Conservation (phyloP, 2,329 filamentous ascomycete species). For the Graphilbum fragrans region DNA sequence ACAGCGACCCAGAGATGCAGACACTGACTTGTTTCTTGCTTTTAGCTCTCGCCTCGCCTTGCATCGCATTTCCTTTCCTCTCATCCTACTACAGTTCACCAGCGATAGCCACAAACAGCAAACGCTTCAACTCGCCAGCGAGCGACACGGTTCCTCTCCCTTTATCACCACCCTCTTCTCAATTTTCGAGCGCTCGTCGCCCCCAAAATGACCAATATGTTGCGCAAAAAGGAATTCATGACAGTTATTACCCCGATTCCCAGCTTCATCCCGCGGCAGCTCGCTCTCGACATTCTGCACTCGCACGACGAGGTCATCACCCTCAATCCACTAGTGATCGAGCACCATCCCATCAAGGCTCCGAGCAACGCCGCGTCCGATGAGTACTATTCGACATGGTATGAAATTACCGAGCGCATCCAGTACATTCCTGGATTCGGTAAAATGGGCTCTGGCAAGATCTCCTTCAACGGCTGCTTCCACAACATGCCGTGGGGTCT, state of each 20-base stretch:
- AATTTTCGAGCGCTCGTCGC: too few species aligned
- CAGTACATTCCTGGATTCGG: conserved; percentile 56
- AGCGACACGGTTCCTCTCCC: too few species aligned
- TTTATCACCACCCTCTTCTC: background rate
- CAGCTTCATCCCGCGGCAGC: conserved; percentile 55
- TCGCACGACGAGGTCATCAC: conserved; percentile 60
- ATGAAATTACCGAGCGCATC: conserved; percentile 58
- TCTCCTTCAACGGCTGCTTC: conserved; percentile 60
- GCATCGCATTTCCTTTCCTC: too few species aligned
- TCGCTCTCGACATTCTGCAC: conserved; percentile 62
- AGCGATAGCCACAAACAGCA: too few species aligned
- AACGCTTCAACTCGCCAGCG: too few species aligned
- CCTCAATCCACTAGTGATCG: conserved; percentile 55
- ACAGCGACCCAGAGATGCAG: too few species aligned
- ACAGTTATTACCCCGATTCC: conserved; percentile 61
- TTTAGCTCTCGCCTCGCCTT: too few species aligned
- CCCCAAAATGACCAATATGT: conserved; percentile 21
- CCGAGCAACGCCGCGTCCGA: conserved; percentile 56
- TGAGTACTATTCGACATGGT: conserved; percentile 64
- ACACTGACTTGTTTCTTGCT: too few species aligned
- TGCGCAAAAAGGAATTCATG: conserved; percentile 52
- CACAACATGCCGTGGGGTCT: conserved; percentile 62
- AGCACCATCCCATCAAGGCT: conserved; percentile 50
- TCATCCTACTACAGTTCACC: background rate
- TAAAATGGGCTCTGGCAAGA: conserved; percentile 50